Percentiles rank a stretch among this genome's conserved stretches.
These are phyloP conservation scores for Backusella luteola DNA, from an alignment of 192 early-diverging fungal genomes.

Conservation along the genomic window DNA sequence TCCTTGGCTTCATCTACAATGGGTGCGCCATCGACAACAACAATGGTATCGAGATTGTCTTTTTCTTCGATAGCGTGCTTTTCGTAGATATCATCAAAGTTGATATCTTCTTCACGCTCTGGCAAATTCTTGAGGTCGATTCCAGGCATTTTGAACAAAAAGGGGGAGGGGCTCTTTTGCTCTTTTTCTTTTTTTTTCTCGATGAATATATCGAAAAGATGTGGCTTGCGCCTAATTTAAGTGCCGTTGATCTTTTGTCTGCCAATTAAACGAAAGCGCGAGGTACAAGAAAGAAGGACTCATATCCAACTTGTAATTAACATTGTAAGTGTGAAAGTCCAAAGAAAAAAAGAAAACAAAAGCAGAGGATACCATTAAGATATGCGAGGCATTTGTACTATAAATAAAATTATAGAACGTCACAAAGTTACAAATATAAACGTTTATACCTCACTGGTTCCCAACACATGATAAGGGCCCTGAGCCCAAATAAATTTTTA, in stretches of 20 bases:
- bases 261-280: not conserved
- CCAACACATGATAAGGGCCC: too few species aligned
- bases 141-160: conserved; percentile 20
- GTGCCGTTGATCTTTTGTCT: not conserved
- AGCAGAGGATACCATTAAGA: too few species aligned
- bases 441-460: too few species aligned
- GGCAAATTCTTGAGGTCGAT: conserved; percentile 64
- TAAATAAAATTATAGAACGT: too few species aligned
- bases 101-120: conserved; percentile 73
- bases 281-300: not conserved
- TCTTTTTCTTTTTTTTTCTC: not conserved
- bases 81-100: conserved; percentile 89
- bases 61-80: conserved; percentile 67
- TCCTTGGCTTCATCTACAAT: conserved; percentile 83
- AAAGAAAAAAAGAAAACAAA: not conserved
- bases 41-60: conserved; percentile 70
- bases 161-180: not conserved
- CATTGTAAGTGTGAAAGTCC: not conserved
- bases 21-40: conserved; percentile 94
- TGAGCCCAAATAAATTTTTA: too few species aligned
- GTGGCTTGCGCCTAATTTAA: not conserved
- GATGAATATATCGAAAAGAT: not conserved
- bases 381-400: too few species aligned
- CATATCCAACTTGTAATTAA: not conserved
- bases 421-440: too few species aligned